Evolutionary conservation across 148 eudicot genomes (phyloP).

Genomic region (Rheum nobile): DNA sequence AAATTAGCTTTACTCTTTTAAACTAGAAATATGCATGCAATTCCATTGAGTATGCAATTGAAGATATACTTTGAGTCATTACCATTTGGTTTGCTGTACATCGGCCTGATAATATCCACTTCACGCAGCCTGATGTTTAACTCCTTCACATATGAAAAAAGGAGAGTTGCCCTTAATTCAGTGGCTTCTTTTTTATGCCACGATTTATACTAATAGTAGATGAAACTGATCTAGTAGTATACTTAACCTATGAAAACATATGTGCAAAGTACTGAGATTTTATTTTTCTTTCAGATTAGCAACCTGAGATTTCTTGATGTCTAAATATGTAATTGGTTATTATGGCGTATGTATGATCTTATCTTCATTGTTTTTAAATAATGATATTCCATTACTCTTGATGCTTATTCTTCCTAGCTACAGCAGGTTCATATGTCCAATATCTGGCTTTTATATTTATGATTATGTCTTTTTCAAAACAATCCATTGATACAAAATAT

Average conservation of each 20-base stretch:
- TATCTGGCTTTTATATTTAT: not conserved
- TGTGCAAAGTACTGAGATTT: not conserved
- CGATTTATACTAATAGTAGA: not conserved
- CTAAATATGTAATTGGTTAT: not conserved
- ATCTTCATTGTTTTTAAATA: not conserved
- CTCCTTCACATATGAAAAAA: not conserved
- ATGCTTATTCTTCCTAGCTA: not conserved
- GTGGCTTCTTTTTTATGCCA: not conserved
- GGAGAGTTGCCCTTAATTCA: not conserved
- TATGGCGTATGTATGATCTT: not conserved
- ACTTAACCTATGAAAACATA: not conserved
- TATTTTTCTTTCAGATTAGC: not conserved
- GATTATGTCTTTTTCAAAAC: not conserved
- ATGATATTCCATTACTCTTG: not conserved
- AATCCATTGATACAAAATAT: not conserved
- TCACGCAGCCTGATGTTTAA: not conserved
- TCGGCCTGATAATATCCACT: not conserved
- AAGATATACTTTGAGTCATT: not conserved
- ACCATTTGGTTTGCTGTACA: not conserved
- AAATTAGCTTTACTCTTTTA: not conserved
- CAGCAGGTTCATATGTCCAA: not conserved
- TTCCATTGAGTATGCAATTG: not conserved
- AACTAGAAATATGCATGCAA: not conserved
- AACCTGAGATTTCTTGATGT: not conserved
- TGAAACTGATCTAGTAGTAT: not conserved